Base-by-base conservation (phyloP, 2,329 filamentous ascomycete genomes). In the Fusarium palustre region DNA sequence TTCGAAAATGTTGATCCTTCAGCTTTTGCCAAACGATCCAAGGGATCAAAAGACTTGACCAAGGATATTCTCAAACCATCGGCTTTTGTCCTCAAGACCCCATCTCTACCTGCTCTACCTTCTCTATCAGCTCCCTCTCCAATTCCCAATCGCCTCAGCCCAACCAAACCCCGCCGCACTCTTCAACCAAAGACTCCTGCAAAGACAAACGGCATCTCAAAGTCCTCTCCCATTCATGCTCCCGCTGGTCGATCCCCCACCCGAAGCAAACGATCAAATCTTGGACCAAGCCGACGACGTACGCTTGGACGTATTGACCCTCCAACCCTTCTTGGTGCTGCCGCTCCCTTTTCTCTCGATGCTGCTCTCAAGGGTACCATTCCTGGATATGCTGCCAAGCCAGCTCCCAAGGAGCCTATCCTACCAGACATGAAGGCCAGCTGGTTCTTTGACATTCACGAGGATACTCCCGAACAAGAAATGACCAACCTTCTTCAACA, bases 371-470 rank as follows among this genome's bases (percentile, higher is more conserved):
- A 88, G 77, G 91, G 92, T 50, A 93, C 91, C 30, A 88, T 94
- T 55, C 83, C 90, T 8, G 84, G 84, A 66, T 91, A 90, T 78
- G 81, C 81, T 5, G 55, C 75, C 74, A 68, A 72, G 74, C 57
- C 78, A 61, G 76, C 70, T 59, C 69, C 68, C 59, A 76, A 74
- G 57, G 48, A 72, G 64, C 33, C 66, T 69, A 39, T 69, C 64
- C 50, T 61, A 62, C 66, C 83, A 24, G 83, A 86, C 55, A 78
- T 85, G 73, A 87, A 91, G 76, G 85, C 88, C 34, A 86, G 86
- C 60, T 97, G 94, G 94, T 91, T 91, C 83, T 98, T 99, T 77
- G 92, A 95, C 62, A 98, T 99, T 75, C 91, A 97, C 77, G 93
- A 97, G 77, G 95, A 99, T 79, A 93, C 92, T 0, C 88, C 91